Percentiles rank a stretch among this genome's conserved stretches.
These are phyloP conservation scores for Salvia miltiorrhiza DNA, from an alignment of 257 asterid genomes.

Conservation along the genomic window DNA sequence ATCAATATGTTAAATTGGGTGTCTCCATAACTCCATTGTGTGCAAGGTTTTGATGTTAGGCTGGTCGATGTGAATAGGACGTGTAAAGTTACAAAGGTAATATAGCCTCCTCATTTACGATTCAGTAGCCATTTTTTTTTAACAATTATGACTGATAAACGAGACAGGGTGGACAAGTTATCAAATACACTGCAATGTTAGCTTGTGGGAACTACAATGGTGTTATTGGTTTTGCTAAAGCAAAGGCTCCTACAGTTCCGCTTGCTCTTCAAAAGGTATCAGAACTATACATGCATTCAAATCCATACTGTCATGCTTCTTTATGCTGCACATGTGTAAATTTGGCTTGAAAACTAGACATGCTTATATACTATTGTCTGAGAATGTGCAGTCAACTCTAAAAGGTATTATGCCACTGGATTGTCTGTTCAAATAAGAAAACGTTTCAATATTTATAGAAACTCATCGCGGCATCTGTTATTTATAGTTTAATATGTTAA, in stretches of 20 bases:
- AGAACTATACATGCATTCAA: neutral
- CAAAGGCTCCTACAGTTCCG: slow-evolving; percentile 79
- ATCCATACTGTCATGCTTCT: neutral
- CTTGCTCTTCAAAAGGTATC: slow-evolving; percentile 86
- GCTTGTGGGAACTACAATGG: slow-evolving; percentile 98
- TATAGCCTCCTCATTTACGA: slow-evolving; percentile 11
- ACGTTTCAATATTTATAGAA: neutral
- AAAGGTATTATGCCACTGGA: neutral
- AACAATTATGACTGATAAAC: slow-evolving; percentile 18
- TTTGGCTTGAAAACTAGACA: neutral
- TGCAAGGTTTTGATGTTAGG: slow-evolving; percentile 92
- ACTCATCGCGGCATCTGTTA: neutral
- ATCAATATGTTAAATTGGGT: slow-evolving; percentile 9
- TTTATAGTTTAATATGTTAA: neutral
- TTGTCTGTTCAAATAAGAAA: neutral
- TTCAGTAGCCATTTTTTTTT: slow-evolving; percentile 7
- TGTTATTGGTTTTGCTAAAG: slow-evolving; percentile 91
- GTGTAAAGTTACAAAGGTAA: slow-evolving; percentile 89
- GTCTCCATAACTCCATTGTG: slow-evolving; percentile 27
- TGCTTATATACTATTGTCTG: neutral
- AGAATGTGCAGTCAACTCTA: neutral
- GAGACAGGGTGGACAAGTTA: slow-evolving; percentile 80
- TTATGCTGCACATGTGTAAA: neutral
- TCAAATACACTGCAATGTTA: slow-evolving; percentile 77
- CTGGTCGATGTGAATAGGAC: slow-evolving; percentile 84